Percentiles rank a stretch among this genome's conserved stretches.
phyloP scores from a whole-genome alignment of 2,329 filamentous ascomycete species.

The Ophiostoma montium region DNA sequence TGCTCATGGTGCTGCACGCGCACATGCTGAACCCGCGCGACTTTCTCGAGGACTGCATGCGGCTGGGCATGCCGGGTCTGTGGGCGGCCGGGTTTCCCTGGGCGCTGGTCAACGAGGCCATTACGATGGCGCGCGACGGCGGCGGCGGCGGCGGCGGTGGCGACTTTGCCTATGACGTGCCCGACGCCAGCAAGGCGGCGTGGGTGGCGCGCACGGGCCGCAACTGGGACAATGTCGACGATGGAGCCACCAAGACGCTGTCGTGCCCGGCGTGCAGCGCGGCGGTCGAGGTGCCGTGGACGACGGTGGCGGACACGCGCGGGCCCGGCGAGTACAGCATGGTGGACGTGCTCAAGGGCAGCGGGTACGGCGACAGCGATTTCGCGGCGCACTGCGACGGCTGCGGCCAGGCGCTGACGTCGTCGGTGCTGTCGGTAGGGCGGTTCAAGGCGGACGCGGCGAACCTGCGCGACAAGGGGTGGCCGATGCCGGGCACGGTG shows the following conservation, averaged over 20 bases:
- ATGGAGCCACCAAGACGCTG: slow-evolving; percentile 32
- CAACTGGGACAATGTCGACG: slow-evolving; percentile 46
- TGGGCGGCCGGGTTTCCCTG: slow-evolving; percentile 57
- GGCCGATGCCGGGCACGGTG: slow-evolving; percentile 55
- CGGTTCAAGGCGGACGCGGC: slow-evolving; percentile 47
- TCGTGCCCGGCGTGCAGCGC: slow-evolving; percentile 40
- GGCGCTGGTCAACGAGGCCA: slow-evolving; percentile 40
- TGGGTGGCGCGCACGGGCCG: slow-evolving; percentile 37
- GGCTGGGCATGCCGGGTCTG: slow-evolving; percentile 35
- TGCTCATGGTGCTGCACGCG: slow-evolving; percentile 67
- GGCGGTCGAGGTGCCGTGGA: slow-evolving; percentile 41
- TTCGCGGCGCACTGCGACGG: slow-evolving; percentile 35
- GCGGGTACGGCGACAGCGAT: slow-evolving; percentile 45
- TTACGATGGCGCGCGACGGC: too few relatives aligned
- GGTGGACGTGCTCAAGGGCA: slow-evolving; percentile 26
- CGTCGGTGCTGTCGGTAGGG: slow-evolving; percentile 43
- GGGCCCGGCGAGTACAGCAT: not conserved
- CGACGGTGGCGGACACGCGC: slow-evolving; percentile 22
- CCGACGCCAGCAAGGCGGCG: slow-evolving; percentile 25
- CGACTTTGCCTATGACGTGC: slow-evolving; percentile 41
- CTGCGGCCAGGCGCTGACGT: slow-evolving; percentile 38
- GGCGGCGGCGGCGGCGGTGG: too few relatives aligned
- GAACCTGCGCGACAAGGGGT: slow-evolving; percentile 28
- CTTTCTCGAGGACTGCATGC: slow-evolving; percentile 62
- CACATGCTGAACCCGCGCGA: slow-evolving; percentile 63